Percentiles rank a stretch among this genome's conserved stretches.
Evolutionary conservation across 176 grass and related monocot species (phyloP).

Genomic region (Eragrostis curvula): DNA sequence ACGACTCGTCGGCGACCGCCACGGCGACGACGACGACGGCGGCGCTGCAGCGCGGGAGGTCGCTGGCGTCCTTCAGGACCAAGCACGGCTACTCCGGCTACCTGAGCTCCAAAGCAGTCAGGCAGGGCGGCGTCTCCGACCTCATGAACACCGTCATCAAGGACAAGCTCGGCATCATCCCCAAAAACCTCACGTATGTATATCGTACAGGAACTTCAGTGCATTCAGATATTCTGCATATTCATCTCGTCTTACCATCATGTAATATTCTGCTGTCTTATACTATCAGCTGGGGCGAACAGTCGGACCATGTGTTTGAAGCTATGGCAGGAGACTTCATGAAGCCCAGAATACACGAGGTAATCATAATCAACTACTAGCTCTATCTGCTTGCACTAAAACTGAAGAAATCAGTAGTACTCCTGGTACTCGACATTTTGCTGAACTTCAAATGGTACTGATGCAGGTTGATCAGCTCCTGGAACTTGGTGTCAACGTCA

Average conservation of each 20-base stretch:
- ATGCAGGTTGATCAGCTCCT: slow-evolving; percentile 85
- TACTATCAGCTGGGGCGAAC: slow-evolving; percentile 58
- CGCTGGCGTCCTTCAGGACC: slow-evolving; percentile 23
- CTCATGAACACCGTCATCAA: slow-evolving; percentile 78
- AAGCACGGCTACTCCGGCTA: slow-evolving; percentile 54
- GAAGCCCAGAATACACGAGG: slow-evolving; percentile 83
- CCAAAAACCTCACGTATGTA: slow-evolving; percentile 52
- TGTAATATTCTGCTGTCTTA: neutral
- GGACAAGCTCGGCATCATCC: slow-evolving; percentile 80
- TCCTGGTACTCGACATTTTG: slow-evolving; percentile 1
- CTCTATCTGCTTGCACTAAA: too few species aligned
- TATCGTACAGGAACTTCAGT: neutral
- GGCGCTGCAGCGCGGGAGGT: neutral
- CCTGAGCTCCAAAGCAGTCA: slow-evolving; percentile 48
- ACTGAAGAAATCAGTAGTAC: too few species aligned
- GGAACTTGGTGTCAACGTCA: slow-evolving; percentile 68
- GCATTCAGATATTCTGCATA: neutral
- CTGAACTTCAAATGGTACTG: neutral
- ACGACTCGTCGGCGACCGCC: slow-evolving; percentile 32
- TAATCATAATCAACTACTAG: slow-evolving; percentile 2
- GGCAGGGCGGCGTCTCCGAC: slow-evolving; percentile 28
- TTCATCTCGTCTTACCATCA: neutral
- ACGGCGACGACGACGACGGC: neutral
- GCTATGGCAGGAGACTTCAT: slow-evolving; percentile 67
- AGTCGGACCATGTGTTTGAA: slow-evolving; percentile 59